Evolutionary conservation across 148 eudicot species (phyloP).

Genomic region (Silene conica): DNA sequence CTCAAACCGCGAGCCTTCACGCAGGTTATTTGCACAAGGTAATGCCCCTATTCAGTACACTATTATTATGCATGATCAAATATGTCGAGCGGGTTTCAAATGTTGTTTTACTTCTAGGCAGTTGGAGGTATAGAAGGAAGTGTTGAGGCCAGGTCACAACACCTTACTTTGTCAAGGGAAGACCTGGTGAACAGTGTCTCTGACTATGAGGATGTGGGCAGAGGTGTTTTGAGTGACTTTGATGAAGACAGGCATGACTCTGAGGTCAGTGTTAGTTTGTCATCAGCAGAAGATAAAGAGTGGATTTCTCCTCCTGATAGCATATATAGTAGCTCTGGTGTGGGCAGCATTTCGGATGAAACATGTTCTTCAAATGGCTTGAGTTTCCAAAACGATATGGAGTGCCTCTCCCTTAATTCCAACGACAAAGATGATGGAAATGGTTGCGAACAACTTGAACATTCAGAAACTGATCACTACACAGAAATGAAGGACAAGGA

Average conservation of each 20-base stretch:
- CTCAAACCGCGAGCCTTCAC: conserved; percentile 84
- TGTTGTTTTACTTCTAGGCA: conserved; percentile 44
- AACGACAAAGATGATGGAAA: conserved; percentile 32
- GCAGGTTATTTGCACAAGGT: conserved; percentile 97
- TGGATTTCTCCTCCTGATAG: conserved; percentile 93
- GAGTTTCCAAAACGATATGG: conserved; percentile 39
- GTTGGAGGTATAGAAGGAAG: conserved; percentile 86
- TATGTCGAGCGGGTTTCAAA: background rate
- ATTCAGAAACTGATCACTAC: conserved; percentile 27
- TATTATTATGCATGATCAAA: background rate
- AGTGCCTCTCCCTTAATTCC: conserved; percentile 30
- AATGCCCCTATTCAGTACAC: conserved; percentile 17
- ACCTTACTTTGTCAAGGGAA: conserved; percentile 44
- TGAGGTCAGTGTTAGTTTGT: conserved; percentile 27
- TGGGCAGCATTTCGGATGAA: conserved; percentile 43
- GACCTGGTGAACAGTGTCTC: conserved; percentile 36
- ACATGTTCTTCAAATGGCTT: conserved; percentile 40
- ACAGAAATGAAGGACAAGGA: conserved; percentile 28
- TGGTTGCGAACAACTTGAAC: conserved; percentile 18
- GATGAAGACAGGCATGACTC: conserved; percentile 42
- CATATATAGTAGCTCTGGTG: conserved; percentile 55
- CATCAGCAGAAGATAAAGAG: conserved; percentile 56
- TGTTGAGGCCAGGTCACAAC: conserved; percentile 61
- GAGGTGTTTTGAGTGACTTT: conserved; percentile 30
- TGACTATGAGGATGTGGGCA: conserved; percentile 41